These are phyloP conservation scores for Turnera subulata DNA, from an alignment of 345 rosid species.

Conservation along the genomic window DNA sequence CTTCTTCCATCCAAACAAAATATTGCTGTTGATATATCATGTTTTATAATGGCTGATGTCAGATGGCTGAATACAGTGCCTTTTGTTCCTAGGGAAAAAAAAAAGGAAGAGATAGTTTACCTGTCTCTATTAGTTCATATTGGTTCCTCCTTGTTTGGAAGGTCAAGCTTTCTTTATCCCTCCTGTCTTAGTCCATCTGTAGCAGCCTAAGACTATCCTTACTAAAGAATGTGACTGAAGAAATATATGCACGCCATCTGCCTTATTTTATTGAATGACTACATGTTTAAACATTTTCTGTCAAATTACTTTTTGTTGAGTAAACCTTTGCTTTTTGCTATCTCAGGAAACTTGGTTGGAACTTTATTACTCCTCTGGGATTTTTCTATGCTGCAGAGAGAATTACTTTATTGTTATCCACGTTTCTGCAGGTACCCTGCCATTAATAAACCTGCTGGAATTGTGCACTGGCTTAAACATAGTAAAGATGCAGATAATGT, in stretches of 20 bases:
- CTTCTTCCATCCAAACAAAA: too few relatives aligned
- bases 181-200: too few relatives aligned
- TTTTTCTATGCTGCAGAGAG: not conserved
- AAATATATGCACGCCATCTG: not conserved
- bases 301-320: not conserved
- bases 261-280: too few relatives aligned
- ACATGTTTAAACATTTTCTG: too few relatives aligned
- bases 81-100: too few relatives aligned
- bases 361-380: not conserved
- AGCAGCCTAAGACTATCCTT: not conserved
- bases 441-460: conserved; percentile 93
- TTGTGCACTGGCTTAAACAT: conserved; percentile 88
- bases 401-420: not conserved
- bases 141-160: too few relatives aligned
- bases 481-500: conserved; percentile 81
- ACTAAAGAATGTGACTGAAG: not conserved
- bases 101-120: too few relatives aligned
- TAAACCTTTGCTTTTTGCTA: not conserved
- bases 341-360: not conserved
- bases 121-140: too few relatives aligned
- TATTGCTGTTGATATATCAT: too few relatives aligned
- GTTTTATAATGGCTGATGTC: too few relatives aligned
- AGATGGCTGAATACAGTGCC: too few relatives aligned
- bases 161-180: too few relatives aligned
- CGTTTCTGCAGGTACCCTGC: conserved; percentile 78